phyloP scores from a whole-genome alignment of 169 alveolate species.

The Eimeria necatrix region DNA sequence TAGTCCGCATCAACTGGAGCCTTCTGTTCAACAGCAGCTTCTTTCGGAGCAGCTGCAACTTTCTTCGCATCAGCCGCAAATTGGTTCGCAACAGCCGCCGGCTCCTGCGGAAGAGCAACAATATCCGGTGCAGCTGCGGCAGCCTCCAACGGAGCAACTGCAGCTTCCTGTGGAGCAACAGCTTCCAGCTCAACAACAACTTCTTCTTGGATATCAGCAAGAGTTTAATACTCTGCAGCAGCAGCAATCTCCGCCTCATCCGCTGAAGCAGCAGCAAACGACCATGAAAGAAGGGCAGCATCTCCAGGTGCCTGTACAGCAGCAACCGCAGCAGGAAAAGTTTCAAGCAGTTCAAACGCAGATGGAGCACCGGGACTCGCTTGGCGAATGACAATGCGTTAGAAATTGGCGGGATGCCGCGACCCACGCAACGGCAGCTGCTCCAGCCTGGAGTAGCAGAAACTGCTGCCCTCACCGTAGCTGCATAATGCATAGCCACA shows the following conservation, averaged over 20 bases:
- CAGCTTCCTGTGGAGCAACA: slow-evolving; percentile 26
- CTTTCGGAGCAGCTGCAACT: no score
- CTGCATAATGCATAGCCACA: no score
- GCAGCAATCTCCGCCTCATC: not conserved
- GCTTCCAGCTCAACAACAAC: slow-evolving; percentile 5
- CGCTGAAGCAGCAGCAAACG: not conserved
- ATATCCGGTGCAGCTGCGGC: slow-evolving; percentile 17
- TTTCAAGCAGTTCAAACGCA: not conserved
- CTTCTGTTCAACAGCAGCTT: no score
- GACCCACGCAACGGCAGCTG: not conserved
- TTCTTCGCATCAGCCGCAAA: no score
- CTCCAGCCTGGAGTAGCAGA: no score
- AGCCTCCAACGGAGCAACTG: slow-evolving; percentile 19
- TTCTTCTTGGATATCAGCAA: not conserved
- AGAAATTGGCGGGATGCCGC: no score
- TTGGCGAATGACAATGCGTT: no score
- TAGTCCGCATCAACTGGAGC: not conserved
- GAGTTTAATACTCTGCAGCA: slow-evolving; percentile 25
- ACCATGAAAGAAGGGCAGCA: not conserved
- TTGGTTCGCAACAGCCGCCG: no score
- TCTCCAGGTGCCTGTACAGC: not conserved
- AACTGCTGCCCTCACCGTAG: no score
- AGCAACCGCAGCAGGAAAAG: slow-evolving; percentile 5
- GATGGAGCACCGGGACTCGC: not conserved
- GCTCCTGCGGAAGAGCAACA: no score